These are phyloP conservation scores for Cercospora sesami DNA, from an alignment of 2,329 filamentous ascomycete species.

Conservation along the genomic window DNA sequence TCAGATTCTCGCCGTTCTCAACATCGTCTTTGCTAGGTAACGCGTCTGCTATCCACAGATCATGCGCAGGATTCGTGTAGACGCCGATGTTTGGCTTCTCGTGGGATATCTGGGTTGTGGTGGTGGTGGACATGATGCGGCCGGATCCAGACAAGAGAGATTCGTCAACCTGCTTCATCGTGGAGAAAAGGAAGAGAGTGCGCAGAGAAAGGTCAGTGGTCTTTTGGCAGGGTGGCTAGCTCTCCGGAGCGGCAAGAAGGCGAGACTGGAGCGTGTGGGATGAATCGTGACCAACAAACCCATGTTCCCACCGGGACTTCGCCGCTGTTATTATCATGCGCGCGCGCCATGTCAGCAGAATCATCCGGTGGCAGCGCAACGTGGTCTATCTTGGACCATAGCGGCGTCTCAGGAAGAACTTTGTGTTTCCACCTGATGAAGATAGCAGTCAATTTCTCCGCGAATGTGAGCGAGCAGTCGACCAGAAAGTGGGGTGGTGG, in stretches of 20 bases:
- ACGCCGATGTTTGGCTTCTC: conserved; percentile 90
- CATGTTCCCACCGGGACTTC: conserved; percentile 3
- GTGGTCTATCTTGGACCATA: not conserved
- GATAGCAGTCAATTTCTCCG: conserved; percentile 14
- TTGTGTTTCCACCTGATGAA: conserved; percentile 11
- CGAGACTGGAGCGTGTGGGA: conserved; percentile 4
- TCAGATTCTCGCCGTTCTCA: conserved; percentile 65
- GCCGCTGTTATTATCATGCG: conserved; percentile 7
- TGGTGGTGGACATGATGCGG: conserved; percentile 24
- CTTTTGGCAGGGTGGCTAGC: conserved; percentile 17
- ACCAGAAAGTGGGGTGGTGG: conserved; percentile 3
- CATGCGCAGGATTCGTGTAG: conserved; percentile 89
- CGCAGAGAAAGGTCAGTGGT: conserved; percentile 7
- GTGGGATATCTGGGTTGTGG: conserved; percentile 42
- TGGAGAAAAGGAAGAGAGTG: conserved; percentile 11
- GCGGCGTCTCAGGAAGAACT: conserved; percentile 10
- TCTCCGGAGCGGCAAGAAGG: conserved; percentile 9
- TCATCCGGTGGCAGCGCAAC: conserved; percentile 9
- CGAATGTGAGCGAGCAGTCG: conserved; percentile 7
- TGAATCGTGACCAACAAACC: conserved; percentile 9
- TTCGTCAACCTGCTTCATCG: conserved; percentile 20
- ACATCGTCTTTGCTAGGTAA: conserved; percentile 75
- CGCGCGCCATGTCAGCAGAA: conserved; percentile 7
- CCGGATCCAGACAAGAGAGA: conserved; percentile 3
- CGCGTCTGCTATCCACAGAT: conserved; percentile 83